Percentiles rank a stretch among this genome's conserved stretches.
Conservation (phyloP, 352 stramenopile species). For the Pythium phragmitis region DNA sequence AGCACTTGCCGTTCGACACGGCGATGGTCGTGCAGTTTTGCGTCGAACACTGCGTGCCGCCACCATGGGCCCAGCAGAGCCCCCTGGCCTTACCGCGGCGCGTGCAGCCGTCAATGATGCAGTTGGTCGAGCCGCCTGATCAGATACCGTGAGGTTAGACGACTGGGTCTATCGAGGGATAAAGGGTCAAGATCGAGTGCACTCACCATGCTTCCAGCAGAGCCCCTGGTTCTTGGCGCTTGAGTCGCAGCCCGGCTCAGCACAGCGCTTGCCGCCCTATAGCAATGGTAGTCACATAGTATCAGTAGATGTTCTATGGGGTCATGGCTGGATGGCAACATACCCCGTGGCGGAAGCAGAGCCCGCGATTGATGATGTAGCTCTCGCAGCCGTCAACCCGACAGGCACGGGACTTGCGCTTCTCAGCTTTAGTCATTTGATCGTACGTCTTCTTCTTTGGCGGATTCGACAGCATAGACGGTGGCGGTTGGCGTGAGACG, state of each 20-base stretch:
- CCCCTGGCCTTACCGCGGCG: constrained; percentile 28
- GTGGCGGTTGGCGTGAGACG: background rate
- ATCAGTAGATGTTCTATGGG: too few species aligned
- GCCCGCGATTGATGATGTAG: constrained; percentile 48
- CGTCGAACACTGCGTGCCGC: constrained; percentile 27
- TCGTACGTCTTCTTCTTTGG: constrained; percentile 19
- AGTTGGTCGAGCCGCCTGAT: constrained; percentile 26
- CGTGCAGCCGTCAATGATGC: constrained; percentile 29
- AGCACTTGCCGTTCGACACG: constrained; percentile 35
- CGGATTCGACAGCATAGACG: background rate
- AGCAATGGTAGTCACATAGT: background rate
- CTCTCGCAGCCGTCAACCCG: constrained; percentile 38
- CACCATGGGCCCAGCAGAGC: constrained; percentile 28
- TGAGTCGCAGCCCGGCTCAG: constrained; percentile 32
- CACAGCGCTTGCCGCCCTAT: constrained; percentile 19
- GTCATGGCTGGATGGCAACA: constrained; percentile 10
- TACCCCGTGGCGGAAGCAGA: constrained; percentile 47
- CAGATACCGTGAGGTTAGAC: background rate
- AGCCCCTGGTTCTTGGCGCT: constrained; percentile 43
- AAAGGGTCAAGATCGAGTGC: too few species aligned
- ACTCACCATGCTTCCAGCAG: constrained; percentile 51
- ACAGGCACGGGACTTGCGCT: constrained; percentile 35
- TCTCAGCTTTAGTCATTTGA: constrained; percentile 26
- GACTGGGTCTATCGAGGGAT: too few species aligned
- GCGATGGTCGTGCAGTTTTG: constrained; percentile 29